A percentile compares a stretch with the other conserved stretches of the same genome.
Evolutionary conservation across 129 eudicot species (phyloP).

Genomic region (Solidago caesia): DNA sequence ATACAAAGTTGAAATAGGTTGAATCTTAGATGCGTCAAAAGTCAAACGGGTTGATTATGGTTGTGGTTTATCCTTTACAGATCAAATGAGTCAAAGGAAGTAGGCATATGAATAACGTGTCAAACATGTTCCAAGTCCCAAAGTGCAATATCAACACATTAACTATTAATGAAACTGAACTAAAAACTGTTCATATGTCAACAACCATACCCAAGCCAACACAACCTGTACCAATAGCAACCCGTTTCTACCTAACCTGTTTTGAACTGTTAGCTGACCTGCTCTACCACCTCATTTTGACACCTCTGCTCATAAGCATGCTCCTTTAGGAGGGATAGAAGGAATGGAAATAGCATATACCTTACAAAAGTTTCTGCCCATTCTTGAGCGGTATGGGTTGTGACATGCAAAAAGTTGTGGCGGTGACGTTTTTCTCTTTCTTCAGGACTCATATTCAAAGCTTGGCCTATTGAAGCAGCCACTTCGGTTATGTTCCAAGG

Average conservation of each 20-base stretch:
- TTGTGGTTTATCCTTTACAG: neutral
- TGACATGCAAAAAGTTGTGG: slow-evolving; percentile 80
- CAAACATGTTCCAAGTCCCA: neutral
- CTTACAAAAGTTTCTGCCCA: slow-evolving; percentile 98
- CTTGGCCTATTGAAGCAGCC: slow-evolving; percentile 86
- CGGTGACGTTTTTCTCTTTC: slow-evolving; percentile 92
- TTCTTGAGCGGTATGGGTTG: slow-evolving; percentile 92
- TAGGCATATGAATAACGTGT: neutral
- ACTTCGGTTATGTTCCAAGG: slow-evolving; percentile 97
- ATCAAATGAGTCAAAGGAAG: neutral
- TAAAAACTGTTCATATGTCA: neutral
- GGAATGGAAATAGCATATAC: slow-evolving; percentile 31
- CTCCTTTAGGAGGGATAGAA: neutral
- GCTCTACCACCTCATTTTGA: neutral
- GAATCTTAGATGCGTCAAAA: slow-evolving; percentile 10
- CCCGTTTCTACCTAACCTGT: neutral
- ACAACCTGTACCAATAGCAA: neutral
- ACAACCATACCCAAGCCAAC: too few relatives aligned
- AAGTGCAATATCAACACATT: neutral
- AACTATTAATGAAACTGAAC: too few relatives aligned
- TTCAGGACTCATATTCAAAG: slow-evolving; percentile 82
- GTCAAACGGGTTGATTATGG: neutral
- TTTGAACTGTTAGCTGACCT: slow-evolving; percentile 3
- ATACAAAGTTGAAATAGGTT: slow-evolving; percentile 9
- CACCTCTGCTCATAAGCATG: neutral